Evolutionary conservation across 2,329 filamentous ascomycete genomes (phyloP).

Genomic region (Diplodia sapinea): DNA sequence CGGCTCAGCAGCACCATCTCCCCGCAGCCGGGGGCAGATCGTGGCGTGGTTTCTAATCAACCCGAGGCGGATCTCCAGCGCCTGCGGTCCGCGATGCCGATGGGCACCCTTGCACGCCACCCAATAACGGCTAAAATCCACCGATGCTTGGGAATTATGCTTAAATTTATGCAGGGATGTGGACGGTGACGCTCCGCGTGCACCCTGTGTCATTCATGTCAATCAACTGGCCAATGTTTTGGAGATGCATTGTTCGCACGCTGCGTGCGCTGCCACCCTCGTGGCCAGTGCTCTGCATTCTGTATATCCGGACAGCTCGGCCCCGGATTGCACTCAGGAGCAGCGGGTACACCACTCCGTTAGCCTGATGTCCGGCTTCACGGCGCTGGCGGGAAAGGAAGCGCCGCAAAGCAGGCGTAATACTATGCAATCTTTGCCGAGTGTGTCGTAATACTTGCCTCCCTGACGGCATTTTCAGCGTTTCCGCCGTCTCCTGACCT

Average conservation of each 20-base stretch:
- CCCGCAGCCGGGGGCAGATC: conserved; percentile 19
- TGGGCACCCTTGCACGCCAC: not conserved
- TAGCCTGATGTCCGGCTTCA: conserved; percentile 5
- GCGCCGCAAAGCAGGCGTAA: not conserved
- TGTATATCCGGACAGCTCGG: not conserved
- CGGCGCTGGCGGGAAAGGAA: not conserved
- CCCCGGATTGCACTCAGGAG: not conserved
- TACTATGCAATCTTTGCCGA: conserved; percentile 9
- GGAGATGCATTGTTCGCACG: not conserved
- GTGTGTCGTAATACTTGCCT: not conserved
- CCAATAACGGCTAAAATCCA: not conserved
- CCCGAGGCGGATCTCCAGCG: conserved; percentile 26
- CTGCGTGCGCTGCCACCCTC: not conserved
- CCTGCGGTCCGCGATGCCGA: conserved; percentile 21
- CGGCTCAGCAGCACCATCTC: conserved; percentile 6
- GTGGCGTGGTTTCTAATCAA: conserved; percentile 26
- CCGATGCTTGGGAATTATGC: conserved; percentile 21
- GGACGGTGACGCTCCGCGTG: not conserved
- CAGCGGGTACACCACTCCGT: conserved; percentile 6
- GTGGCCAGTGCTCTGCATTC: not conserved
- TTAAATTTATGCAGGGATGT: conserved; percentile 19
- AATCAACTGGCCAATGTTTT: not conserved
- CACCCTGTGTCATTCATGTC: not conserved
- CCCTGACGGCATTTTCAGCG: not conserved
- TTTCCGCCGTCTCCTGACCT: not conserved